Base-by-base conservation (phyloP, 352 stramenopile genomes). In the Globisporangium sylvaticum region DNA sequence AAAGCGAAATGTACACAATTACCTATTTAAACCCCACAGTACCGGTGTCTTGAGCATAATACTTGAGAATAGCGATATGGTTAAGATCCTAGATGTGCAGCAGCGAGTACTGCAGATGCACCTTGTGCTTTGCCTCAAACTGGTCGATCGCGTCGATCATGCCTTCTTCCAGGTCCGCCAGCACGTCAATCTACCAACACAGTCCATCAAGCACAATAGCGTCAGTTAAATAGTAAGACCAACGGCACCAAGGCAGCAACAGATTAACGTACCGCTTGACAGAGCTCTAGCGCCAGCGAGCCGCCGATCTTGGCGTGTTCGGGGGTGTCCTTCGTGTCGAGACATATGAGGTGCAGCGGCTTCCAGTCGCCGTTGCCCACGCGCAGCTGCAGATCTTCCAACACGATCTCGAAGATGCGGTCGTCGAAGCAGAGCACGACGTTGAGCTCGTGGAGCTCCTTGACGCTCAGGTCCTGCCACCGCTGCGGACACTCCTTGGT, bases 391-490 rank as follows among this genome's bases (percentile, higher is more conserved):
- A 91, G 67, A 66, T 89, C 84, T 58, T 97, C 88, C 29, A 94
- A 65, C 20, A 97, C 84, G 31, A 94, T 92, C 68, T 96, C 87
- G 27, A 93, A 97, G 63, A 97, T 92, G 64, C 87, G 84, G 73
- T 94, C 84, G 72, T 97, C 90, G 73, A 97, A 97, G 79, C 88
- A 96, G n/a, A 97, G 64, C 31, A 96, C 84, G 22, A 97, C 85
- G 59, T 94, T 85, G 65, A 96, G 80, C 3, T 80, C 73, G 27
- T 89, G 80, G 22, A 96, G 68, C 69, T 96, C 88, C 32, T 79
- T 74, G 6, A 86, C 66, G 44, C 69, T 87, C 62, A 92, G 82
- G 50, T 97, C 88, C 66, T 97, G 90, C 84, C 83, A 96, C 56
- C 87, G 74, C 72, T 96, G 82, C 24, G 90, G 90, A 70, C 85